Conservation (phyloP, 495 filamentous ascomycete genomes). For the Glonium stellatum region DNA sequence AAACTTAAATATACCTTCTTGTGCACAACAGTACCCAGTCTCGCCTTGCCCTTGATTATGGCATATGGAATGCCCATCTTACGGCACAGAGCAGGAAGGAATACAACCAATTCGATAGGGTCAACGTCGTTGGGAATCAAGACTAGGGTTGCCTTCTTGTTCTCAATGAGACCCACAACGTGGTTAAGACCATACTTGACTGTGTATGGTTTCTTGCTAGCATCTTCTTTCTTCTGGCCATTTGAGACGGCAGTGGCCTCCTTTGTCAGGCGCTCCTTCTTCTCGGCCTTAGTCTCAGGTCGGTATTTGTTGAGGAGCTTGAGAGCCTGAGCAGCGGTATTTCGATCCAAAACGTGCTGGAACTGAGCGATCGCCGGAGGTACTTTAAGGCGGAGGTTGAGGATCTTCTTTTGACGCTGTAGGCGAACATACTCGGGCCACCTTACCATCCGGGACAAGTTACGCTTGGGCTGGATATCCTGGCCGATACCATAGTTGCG, state of each 20-base stretch:
- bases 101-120: conserved; percentile 98
- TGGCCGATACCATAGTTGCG: conserved; percentile 99
- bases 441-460: conserved; percentile 98
- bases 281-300: conserved; percentile 97
- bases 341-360: conserved; percentile 94
- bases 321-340: conserved; percentile 92
- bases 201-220: conserved; percentile 97
- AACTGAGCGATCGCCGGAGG: conserved; percentile 97
- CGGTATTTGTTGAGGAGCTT: conserved; percentile 99
- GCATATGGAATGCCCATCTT: conserved; percentile 99
- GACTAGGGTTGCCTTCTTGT: conserved; percentile 98
- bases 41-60: conserved; percentile 99
- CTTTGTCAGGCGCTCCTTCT: conserved; percentile 98
- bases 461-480: conserved; percentile 95
- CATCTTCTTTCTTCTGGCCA: conserved; percentile 99
- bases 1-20: conserved; percentile 66
- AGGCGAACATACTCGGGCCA: conserved; percentile 74
- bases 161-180: conserved; percentile 98
- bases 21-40: conserved; percentile 97
- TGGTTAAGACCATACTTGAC: conserved; percentile 99
- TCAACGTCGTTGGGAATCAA: conserved; percentile 99
- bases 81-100: conserved; percentile 96
- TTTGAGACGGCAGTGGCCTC: conserved; percentile 95
- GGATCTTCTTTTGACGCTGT: conserved; percentile 81
- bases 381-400: conserved; percentile 97